Conservation (phyloP, 2,329 filamentous ascomycete genomes). For the Simplicillium aogashimaense region DNA sequence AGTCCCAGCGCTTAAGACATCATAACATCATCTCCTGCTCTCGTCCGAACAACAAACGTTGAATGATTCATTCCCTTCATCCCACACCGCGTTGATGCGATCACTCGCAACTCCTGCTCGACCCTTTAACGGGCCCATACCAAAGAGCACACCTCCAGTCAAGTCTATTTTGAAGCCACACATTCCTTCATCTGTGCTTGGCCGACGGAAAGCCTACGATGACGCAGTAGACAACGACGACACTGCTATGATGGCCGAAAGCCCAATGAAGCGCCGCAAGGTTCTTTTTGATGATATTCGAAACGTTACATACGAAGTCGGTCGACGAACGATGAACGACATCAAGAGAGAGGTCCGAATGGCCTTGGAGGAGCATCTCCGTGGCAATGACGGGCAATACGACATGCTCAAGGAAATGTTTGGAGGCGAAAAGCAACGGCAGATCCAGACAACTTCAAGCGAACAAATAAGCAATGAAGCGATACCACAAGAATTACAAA, state of each 20-base stretch:
- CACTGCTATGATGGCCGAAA: constrained; percentile 26
- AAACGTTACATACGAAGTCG: constrained; percentile 46
- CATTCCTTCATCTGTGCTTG: constrained; percentile 29
- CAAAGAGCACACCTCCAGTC: constrained; percentile 24
- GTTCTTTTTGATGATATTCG: constrained; percentile 50
- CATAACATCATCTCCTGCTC: too few species aligned
- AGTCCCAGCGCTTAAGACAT: too few species aligned
- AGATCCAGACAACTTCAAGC: constrained; percentile 17
- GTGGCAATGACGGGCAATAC: constrained; percentile 50
- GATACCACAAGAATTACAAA: constrained; percentile 45
- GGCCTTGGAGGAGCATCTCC: constrained; percentile 46
- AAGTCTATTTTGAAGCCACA: constrained; percentile 40
- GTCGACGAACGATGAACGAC: constrained; percentile 40
- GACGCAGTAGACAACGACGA: constrained; percentile 25
- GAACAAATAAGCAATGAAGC: constrained; percentile 36
- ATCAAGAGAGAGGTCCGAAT: constrained; percentile 44
- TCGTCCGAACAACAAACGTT: too few species aligned
- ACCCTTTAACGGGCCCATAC: too few species aligned
- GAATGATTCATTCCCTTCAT: too few species aligned
- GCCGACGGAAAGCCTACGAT: constrained; percentile 33
- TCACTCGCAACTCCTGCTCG: constrained; percentile 6
- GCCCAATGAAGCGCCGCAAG: constrained; percentile 42
- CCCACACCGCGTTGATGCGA: constrained; percentile 2
- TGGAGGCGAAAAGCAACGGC: constrained; percentile 31
- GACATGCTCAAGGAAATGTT: constrained; percentile 52